These are phyloP conservation scores for Calycina herbarum DNA, from an alignment of 2,329 filamentous ascomycete species.

Conservation along the genomic window DNA sequence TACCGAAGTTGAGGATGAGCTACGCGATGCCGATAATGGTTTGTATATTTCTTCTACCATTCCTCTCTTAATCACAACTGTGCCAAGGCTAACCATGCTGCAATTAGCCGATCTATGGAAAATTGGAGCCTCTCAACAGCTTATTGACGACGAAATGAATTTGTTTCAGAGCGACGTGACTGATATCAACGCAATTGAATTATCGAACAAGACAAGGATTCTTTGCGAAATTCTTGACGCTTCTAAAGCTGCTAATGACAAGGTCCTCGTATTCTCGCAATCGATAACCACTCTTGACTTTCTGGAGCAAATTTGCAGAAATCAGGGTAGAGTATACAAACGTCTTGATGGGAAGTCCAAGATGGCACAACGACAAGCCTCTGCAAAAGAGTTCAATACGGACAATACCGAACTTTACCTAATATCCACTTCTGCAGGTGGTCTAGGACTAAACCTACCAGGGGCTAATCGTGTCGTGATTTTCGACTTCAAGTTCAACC, in stretches of 20 bases:
- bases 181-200: slow-evolving; percentile 43
- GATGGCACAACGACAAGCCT: slow-evolving; percentile 57
- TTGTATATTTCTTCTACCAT: background rate
- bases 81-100: background rate
- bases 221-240: slow-evolving; percentile 69
- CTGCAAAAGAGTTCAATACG: slow-evolving; percentile 69
- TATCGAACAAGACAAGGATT: slow-evolving; percentile 69
- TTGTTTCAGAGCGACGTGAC: slow-evolving; percentile 38
- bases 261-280: slow-evolving; percentile 79
- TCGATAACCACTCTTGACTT: slow-evolving; percentile 70
- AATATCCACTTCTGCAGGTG: slow-evolving; percentile 81
- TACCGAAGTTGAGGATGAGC: slow-evolving; percentile 21
- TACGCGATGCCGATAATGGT: background rate
- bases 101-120: slow-evolving; percentile 29
- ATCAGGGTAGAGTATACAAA: slow-evolving; percentile 48
- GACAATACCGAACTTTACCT: slow-evolving; percentile 62
- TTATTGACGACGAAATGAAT: slow-evolving; percentile 38
- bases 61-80: background rate
- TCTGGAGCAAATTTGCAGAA: slow-evolving; percentile 57
- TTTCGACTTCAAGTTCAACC: slow-evolving; percentile 81
- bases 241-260: slow-evolving; percentile 63
- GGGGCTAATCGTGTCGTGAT: slow-evolving; percentile 85
- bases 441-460: slow-evolving; percentile 79
- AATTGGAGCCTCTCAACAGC: slow-evolving; percentile 31
- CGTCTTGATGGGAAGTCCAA: slow-evolving; percentile 66